Conservation (phyloP, 2,329 filamentous ascomycete genomes). For the Diaporthe sp. region DNA sequence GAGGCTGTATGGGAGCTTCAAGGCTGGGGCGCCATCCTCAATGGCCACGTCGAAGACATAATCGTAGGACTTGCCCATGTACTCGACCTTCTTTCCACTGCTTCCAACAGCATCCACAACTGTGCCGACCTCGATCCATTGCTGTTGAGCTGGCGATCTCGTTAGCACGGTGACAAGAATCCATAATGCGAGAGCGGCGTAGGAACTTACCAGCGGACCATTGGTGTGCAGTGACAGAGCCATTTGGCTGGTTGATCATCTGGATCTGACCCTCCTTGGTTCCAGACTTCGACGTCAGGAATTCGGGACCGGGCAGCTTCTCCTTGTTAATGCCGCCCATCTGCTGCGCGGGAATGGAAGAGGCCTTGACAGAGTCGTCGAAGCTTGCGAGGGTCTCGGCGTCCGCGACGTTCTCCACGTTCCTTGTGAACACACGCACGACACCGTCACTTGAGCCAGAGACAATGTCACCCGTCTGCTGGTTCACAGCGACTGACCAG, state of each 20-base stretch:
- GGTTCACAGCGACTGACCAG: slow-evolving; percentile 89
- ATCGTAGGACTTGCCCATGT: slow-evolving; percentile 91
- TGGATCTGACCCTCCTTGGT: slow-evolving; percentile 98
- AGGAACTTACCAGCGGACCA: slow-evolving; percentile 74
- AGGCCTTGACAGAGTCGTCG: slow-evolving; percentile 84
- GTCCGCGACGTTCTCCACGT: slow-evolving; percentile 77
- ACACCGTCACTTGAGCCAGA: slow-evolving; percentile 91
- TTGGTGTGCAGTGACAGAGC: slow-evolving; percentile 86
- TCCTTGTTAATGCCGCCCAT: slow-evolving; percentile 90
- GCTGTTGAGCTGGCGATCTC: slow-evolving; percentile 63
- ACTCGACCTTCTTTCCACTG: slow-evolving; percentile 81
- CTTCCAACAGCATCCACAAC: slow-evolving; percentile 92
- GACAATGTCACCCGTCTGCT: slow-evolving; percentile 90
- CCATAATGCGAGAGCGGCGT: not conserved
- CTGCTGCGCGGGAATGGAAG: slow-evolving; percentile 89
- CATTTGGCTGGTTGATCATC: slow-evolving; percentile 87
- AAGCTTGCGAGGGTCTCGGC: slow-evolving; percentile 79
- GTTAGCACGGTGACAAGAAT: slow-evolving; percentile 35
- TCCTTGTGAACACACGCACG: slow-evolving; percentile 86
- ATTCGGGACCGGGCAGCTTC: slow-evolving; percentile 89
- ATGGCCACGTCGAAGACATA: slow-evolving; percentile 98
- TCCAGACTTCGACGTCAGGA: slow-evolving; percentile 83
- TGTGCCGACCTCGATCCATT: slow-evolving; percentile 93
- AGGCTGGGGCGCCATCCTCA: slow-evolving; percentile 90
- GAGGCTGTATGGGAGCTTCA: slow-evolving; percentile 95